phyloP scores from a whole-genome alignment of 352 stramenopile species.

The Aphanomyces astaci region DNA sequence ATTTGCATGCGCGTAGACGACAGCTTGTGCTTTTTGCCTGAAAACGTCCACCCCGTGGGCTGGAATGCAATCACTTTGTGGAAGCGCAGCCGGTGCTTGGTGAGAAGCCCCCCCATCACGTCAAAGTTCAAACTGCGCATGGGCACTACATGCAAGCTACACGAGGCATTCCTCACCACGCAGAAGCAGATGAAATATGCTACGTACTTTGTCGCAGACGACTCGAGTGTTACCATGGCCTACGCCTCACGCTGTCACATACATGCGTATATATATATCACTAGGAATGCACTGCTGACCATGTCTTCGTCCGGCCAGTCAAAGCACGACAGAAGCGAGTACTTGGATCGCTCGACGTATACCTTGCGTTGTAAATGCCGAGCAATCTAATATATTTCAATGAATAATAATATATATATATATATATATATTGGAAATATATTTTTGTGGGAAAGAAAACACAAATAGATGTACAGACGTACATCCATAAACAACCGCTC shows the following conservation, averaged over 20 bases:
- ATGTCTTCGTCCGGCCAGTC: slow-evolving; percentile 75
- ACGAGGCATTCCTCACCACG: too few relatives aligned
- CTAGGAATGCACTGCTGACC: slow-evolving; percentile 3
- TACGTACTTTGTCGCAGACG: slow-evolving; percentile 59
- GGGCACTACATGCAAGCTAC: slow-evolving; percentile 87
- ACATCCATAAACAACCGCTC: slow-evolving; percentile 94
- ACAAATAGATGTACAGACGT: too few relatives aligned
- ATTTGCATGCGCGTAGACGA: slow-evolving; percentile 71
- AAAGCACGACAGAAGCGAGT: slow-evolving; percentile 82
- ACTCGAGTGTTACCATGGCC: slow-evolving; percentile 80
- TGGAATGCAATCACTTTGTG: slow-evolving; percentile 88
- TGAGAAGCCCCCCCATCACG: slow-evolving; percentile 53
- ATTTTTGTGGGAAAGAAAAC: too few relatives aligned
- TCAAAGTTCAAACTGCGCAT: slow-evolving; percentile 93
- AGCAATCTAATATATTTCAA: slow-evolving; percentile 27
- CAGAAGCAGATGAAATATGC: too few relatives aligned
- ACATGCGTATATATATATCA: too few relatives aligned
- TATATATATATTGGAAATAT: slow-evolving; percentile 31
- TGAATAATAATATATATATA: slow-evolving; percentile 28
- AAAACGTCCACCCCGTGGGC: slow-evolving; percentile 91
- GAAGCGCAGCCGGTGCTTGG: slow-evolving; percentile 61
- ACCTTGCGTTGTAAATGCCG: slow-evolving; percentile 53
- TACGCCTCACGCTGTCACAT: slow-evolving; percentile 4
- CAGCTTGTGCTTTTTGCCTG: slow-evolving; percentile 38
- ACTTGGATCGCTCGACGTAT: slow-evolving; percentile 67